phyloP scores from a whole-genome alignment of 306 rosid genomes.

The Luffa aegyptiaca region DNA sequence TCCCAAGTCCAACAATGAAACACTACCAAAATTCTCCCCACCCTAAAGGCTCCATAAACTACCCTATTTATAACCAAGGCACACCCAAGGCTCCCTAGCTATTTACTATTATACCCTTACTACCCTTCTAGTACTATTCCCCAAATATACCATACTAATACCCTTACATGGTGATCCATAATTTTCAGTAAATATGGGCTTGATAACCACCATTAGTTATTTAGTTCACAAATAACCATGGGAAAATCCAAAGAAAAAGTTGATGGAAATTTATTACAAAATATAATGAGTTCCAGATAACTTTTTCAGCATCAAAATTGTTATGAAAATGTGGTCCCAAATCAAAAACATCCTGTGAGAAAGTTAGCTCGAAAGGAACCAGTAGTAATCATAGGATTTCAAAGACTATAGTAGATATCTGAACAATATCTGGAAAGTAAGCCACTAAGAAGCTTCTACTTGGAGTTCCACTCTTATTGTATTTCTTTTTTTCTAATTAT shows the following conservation, averaged over 20 bases:
- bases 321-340: background rate
- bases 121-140: too few species aligned
- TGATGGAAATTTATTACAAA: background rate
- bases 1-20: too few species aligned
- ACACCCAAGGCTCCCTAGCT: too few species aligned
- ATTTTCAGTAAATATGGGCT: background rate
- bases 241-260: background rate
- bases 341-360: background rate
- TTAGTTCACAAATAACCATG: background rate
- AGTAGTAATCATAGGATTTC: background rate
- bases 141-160: too few species aligned
- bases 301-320: background rate
- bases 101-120: too few species aligned
- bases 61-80: too few species aligned
- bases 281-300: background rate
- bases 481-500: background rate
- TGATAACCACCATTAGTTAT: background rate
- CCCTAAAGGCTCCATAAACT: too few species aligned
- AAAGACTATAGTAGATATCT: background rate
- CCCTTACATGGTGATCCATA: background rate
- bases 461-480: background rate
- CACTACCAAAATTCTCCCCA: too few species aligned
- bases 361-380: background rate
- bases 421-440: background rate
- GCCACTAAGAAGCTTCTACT: background rate